Percentiles rank a stretch among this genome's conserved stretches.
Evolutionary conservation across 2,329 filamentous ascomycete genomes (phyloP).

Genomic region (Diaporthe velutina): DNA sequence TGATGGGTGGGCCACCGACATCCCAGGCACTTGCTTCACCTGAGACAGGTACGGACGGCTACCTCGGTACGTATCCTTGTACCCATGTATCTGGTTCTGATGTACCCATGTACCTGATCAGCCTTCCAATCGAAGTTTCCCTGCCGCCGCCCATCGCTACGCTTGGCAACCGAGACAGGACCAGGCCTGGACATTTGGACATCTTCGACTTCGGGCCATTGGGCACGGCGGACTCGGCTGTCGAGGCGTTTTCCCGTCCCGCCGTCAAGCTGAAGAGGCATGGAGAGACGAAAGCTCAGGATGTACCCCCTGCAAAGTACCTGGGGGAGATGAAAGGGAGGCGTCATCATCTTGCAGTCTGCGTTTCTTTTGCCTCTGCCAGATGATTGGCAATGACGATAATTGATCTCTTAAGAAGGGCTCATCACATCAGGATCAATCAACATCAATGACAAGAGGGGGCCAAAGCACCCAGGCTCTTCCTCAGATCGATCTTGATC

Average conservation of each 20-base stretch:
- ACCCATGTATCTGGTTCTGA: not conserved
- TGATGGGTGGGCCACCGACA: not conserved
- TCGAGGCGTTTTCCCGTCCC: constrained; percentile 8
- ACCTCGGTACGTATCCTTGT: constrained; percentile 10
- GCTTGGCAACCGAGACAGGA: constrained; percentile 22
- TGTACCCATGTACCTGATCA: not conserved
- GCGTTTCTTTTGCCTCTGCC: not conserved
- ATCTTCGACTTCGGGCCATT: not conserved
- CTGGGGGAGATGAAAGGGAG: not conserved
- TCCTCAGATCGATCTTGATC: constrained; percentile 6
- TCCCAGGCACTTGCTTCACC: constrained; percentile 30
- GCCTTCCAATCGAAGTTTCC: constrained; percentile 11
- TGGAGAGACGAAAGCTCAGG: not conserved
- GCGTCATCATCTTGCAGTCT: not conserved
- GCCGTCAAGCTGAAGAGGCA: not conserved
- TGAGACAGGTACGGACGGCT: constrained; percentile 28
- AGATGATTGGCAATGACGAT: not conserved
- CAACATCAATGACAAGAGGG: not conserved
- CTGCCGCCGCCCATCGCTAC: constrained; percentile 12
- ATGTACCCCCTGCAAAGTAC: not conserved
- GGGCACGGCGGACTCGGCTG: constrained; percentile 7
- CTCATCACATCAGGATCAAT: not conserved
- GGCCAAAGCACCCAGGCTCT: not conserved
- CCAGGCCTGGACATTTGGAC: not conserved
- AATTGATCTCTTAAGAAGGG: not conserved